phyloP scores from a whole-genome alignment of 768 basidiomycete species.

The Leucogyrophana mollusca region DNA sequence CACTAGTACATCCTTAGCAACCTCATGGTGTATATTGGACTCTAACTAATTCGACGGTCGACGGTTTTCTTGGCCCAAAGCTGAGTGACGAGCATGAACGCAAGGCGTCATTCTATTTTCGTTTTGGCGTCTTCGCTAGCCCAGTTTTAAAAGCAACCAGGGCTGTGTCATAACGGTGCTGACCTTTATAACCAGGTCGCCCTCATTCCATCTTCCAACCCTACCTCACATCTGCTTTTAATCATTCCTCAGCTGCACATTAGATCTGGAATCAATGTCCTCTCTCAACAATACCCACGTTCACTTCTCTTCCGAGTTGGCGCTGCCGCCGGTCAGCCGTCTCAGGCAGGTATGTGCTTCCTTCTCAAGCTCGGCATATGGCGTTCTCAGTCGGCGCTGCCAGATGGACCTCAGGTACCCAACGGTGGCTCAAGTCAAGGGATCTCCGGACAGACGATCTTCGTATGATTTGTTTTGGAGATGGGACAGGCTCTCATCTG shows the following conservation, averaged over 20 bases:
- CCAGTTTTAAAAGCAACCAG: too few relatives aligned
- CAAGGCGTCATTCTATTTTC: too few relatives aligned
- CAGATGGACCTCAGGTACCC: constrained; percentile 35
- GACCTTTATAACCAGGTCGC: neutral
- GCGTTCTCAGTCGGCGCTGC: neutral
- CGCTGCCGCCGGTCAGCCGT: constrained; percentile 30
- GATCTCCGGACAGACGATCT: constrained; percentile 25
- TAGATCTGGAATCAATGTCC: constrained; percentile 22
- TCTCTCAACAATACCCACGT: constrained; percentile 21
- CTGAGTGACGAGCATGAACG: too few relatives aligned
- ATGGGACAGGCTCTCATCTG: constrained; percentile 26
- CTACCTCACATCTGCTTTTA: neutral
- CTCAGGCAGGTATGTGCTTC: constrained; percentile 26
- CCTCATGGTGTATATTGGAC: neutral
- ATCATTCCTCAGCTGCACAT: neutral
- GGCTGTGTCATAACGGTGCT: too few relatives aligned
- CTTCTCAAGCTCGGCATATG: neutral
- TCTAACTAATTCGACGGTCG: neutral
- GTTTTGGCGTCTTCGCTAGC: too few relatives aligned
- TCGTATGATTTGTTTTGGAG: constrained; percentile 41
- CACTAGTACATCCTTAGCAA: too few relatives aligned
- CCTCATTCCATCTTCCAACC: neutral
- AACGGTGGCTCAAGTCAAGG: constrained; percentile 39
- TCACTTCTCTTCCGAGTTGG: constrained; percentile 31
- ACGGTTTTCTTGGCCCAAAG: too few relatives aligned